Evolutionary conservation across 164 flowering plant species (phyloP).

Genomic region (Liriodendron chinense): DNA sequence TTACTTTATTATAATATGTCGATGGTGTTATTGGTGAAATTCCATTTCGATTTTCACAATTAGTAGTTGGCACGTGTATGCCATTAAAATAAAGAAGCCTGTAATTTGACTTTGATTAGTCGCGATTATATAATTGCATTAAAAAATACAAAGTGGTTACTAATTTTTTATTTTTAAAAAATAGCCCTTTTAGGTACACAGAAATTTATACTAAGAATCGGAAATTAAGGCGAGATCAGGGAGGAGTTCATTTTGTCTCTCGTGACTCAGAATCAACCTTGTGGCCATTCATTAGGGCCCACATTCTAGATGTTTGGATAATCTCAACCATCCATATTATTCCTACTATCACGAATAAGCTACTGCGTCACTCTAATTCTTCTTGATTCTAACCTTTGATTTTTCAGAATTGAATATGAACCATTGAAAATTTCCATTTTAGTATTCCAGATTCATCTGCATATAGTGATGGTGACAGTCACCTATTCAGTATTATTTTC

Average conservation of each 20-base stretch:
- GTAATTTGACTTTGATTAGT: conserved; percentile 3
- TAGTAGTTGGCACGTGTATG: conserved; percentile 10
- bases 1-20: too few relatives aligned
- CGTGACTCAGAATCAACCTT: neutral
- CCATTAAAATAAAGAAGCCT: neutral
- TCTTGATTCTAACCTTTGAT: neutral
- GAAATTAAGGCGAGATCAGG: neutral
- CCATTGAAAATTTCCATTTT: neutral
- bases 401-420: neutral
- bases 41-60: neutral
- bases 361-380: too few relatives aligned
- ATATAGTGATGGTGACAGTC: too few relatives aligned
- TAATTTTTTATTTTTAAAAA: too few relatives aligned
- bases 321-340: neutral
- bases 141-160: neutral
- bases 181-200: neutral
- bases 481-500: too few relatives aligned
- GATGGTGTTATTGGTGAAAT: too few relatives aligned
- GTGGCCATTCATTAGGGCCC: neutral
- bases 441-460: too few relatives aligned
- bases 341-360: neutral
- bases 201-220: neutral
- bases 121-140: neutral
- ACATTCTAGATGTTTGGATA: neutral
- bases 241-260: neutral